Conservation (phyloP, 805 yeast species). For the Yamadazyma nakazawae region DNA sequence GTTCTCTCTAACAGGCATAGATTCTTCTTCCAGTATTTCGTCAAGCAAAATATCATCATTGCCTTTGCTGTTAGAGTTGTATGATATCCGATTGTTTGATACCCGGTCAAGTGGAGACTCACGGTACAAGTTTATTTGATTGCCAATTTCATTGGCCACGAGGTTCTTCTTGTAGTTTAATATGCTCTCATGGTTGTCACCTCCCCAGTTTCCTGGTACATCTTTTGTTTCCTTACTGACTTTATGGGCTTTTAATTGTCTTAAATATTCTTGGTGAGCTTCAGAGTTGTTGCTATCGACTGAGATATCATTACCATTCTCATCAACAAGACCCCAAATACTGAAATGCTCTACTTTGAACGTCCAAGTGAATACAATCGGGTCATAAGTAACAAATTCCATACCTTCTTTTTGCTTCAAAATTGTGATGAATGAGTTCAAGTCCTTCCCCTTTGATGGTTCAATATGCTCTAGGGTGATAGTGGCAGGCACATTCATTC, state of each 20-base stretch:
- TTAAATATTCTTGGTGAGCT: constrained; percentile 21
- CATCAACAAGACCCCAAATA: constrained; percentile 79
- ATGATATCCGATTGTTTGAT: background rate
- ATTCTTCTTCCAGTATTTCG: constrained; percentile 6
- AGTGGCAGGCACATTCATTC: constrained; percentile 74
- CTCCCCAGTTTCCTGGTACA: constrained; percentile 39
- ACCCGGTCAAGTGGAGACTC: constrained; percentile 2
- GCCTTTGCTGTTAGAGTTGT: background rate
- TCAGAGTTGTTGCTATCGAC: constrained; percentile 18
- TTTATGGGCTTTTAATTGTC: constrained; percentile 36
- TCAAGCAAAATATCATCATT: background rate
- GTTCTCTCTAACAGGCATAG: constrained; percentile 15
- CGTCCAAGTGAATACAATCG: constrained; percentile 69
- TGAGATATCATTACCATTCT: constrained; percentile 32
- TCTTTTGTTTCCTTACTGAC: constrained; percentile 25
- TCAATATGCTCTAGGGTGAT: constrained; percentile 61
- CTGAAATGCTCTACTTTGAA: constrained; percentile 89
- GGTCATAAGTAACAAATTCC: constrained; percentile 78
- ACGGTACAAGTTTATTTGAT: constrained; percentile 5
- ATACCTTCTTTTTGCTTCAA: constrained; percentile 60
- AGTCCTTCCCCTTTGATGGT: constrained; percentile 46
- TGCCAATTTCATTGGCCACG: constrained; percentile 29
- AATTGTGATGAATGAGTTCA: constrained; percentile 43
- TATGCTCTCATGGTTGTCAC: constrained; percentile 15
- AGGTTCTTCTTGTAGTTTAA: constrained; percentile 27